Evolutionary conservation across 495 filamentous ascomycete genomes (phyloP).

Genomic region (Platismatia glauca): DNA sequence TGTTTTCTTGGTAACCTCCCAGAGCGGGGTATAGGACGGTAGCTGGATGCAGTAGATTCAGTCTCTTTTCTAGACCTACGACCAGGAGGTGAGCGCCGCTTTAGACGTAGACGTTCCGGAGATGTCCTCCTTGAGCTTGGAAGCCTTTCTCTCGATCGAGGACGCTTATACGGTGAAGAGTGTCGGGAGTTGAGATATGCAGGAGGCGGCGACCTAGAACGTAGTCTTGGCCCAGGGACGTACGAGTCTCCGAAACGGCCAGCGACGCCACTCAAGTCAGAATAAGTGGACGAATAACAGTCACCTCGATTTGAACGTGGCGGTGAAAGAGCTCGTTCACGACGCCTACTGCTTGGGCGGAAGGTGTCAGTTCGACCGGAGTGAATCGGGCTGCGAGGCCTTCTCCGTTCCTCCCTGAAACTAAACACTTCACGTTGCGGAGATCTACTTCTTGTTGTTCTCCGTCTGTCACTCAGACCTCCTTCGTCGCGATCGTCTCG

Average conservation of each 20-base stretch:
- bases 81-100: constrained; percentile 6
- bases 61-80: constrained; percentile 4
- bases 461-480: constrained; percentile 31
- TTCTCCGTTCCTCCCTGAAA: constrained; percentile 18
- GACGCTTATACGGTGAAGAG: constrained; percentile 10
- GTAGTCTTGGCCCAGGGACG: constrained; percentile 18
- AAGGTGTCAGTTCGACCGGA: constrained; percentile 15
- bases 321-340: constrained; percentile 15
- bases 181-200: constrained; percentile 3
- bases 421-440: constrained; percentile 23
- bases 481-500: neutral
- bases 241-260: constrained; percentile 21
- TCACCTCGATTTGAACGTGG: constrained; percentile 13
- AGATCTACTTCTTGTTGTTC: constrained; percentile 42
- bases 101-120: constrained; percentile 13
- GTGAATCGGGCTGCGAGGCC: constrained; percentile 18
- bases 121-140: constrained; percentile 10
- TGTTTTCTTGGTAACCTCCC: constrained; percentile 5
- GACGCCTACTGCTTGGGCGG: constrained; percentile 15
- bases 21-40: constrained; percentile 4
- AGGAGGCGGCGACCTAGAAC: constrained; percentile 19
- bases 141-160: constrained; percentile 17
- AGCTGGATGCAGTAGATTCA: constrained; percentile 4
- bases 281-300: constrained; percentile 13
- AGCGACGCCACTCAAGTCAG: constrained; percentile 5